phyloP scores from a whole-genome alignment of 2,329 filamentous ascomycete species.

The Stylonectria norvegica region DNA sequence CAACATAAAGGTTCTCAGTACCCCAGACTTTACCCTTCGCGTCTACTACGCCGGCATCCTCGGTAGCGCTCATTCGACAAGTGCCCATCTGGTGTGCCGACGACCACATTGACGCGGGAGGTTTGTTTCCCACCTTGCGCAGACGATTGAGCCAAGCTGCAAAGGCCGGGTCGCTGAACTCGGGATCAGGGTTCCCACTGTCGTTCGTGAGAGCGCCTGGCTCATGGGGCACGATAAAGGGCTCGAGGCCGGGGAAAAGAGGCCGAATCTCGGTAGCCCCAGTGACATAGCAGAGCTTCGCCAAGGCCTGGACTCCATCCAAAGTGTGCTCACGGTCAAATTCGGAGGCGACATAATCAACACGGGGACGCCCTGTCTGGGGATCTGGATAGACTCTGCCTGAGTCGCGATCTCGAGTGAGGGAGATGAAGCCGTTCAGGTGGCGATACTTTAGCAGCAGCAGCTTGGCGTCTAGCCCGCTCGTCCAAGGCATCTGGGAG shows the following conservation, averaged over 20 bases:
- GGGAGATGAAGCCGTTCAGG: slow-evolving; percentile 67
- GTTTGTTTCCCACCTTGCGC: slow-evolving; percentile 45
- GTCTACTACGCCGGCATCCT: slow-evolving; percentile 56
- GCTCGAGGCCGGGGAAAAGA: slow-evolving; percentile 56
- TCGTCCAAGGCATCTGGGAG: slow-evolving; percentile 62
- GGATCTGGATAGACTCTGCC: slow-evolving; percentile 74
- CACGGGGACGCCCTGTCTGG: slow-evolving; percentile 56
- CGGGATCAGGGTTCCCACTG: slow-evolving; percentile 36
- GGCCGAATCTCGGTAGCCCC: slow-evolving; percentile 79
- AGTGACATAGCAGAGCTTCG: slow-evolving; percentile 73
- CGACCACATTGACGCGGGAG: slow-evolving; percentile 52
- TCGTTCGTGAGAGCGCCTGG: too few relatives aligned
- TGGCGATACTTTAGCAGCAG: slow-evolving; percentile 64
- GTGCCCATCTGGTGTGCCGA: slow-evolving; percentile 83
- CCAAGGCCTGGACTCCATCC: slow-evolving; percentile 66
- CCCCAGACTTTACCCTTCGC: slow-evolving; percentile 62
- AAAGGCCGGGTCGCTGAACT: slow-evolving; percentile 59
- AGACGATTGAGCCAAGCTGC: slow-evolving; percentile 56
- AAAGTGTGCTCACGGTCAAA: slow-evolving; percentile 71
- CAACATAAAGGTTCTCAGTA: slow-evolving; percentile 61
- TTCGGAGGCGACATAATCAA: slow-evolving; percentile 68
- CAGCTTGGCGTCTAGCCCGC: slow-evolving; percentile 70
- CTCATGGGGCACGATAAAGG: slow-evolving; percentile 49
- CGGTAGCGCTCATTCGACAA: slow-evolving; percentile 63
- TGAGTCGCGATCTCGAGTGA: slow-evolving; percentile 72